Evolutionary conservation across 2,329 filamentous ascomycete genomes (phyloP), one percentile per base, ranked within the genome.

Genomic region (Cladobotryum mycophilum): DNA sequence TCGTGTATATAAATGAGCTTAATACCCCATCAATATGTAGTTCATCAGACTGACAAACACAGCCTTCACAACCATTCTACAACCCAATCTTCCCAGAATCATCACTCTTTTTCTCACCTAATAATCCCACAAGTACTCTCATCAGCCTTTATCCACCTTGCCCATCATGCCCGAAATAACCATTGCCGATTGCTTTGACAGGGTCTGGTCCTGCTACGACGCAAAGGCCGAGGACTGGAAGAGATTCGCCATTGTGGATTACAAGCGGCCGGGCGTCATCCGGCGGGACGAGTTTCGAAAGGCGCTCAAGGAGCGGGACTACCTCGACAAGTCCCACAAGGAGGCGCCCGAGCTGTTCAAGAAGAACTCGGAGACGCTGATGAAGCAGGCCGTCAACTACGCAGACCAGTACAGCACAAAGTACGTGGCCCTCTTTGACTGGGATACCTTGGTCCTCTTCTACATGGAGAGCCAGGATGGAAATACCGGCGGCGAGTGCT

Each of bases 391-490:
- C 9, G 43, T 47, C 22, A 40, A 51, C 36, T 47, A 51, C 22
- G 48, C 42, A 4, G 4, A 41, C 17, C n/a, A 17, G 15, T 51
- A 51, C 36, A 8, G 17, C n/a, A 51, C 48, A 11, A 33, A 41
- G 17, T 51, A 46, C 20, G 30, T 51, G 5, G 48, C 48, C 20
- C 41, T 46, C 35, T 51, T 51, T 20, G 48, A 47, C 43, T 51
- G 48, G 48, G 37, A 51, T 18, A 33, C 34, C 15, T 25, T 51
- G 14, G 33, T 46, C 3, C 43, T 51, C n/a, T 33, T 51, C 5
- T 30, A 40, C 37, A n/a, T 51, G 35, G 42, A 15, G 5, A 35
- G 44, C 8, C 34, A 37, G 25, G 41, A 49, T 12, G 48, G 14
- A 5, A n/a, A 14, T 1, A 7, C 5, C 3, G 48, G 48, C 5